Evolutionary conservation across 208 protist species (phyloP).

Genomic region (Trypanosoma cruzi): DNA sequence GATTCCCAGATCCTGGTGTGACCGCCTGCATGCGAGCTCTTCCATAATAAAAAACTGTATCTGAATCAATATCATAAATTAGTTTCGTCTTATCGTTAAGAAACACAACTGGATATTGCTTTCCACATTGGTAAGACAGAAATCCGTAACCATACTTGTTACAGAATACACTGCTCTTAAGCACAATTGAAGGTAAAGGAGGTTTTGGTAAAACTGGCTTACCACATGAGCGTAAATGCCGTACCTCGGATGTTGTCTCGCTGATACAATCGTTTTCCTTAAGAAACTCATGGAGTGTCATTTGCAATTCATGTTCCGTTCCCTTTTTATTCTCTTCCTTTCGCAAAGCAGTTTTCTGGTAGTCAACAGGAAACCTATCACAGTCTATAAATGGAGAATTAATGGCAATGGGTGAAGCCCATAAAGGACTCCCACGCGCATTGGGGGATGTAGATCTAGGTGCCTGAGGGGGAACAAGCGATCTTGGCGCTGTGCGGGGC

Average conservation of each 20-base stretch:
- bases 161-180: conserved; percentile 38
- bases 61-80: conserved; percentile 29
- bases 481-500: conserved; percentile 7
- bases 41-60: conserved; percentile 43
- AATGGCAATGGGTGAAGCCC: conserved; percentile 22
- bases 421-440: conserved; percentile 27
- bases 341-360: not conserved
- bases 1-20: conserved; percentile 17
- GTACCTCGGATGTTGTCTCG: conserved; percentile 1
- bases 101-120: conserved; percentile 30
- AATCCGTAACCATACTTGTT: conserved; percentile 64
- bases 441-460: conserved; percentile 10
- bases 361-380: not conserved
- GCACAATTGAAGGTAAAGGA: conserved; percentile 31
- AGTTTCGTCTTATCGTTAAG: conserved; percentile 70
- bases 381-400: conserved; percentile 25
- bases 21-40: conserved; percentile 20
- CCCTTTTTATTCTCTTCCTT: conserved; percentile 6
- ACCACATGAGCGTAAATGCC: conserved; percentile 4
- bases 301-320: conserved; percentile 18
- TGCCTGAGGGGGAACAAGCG: conserved; percentile 20
- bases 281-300: conserved; percentile 22
- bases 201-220: conserved; percentile 23
- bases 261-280: conserved; percentile 24
- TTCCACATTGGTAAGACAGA: conserved; percentile 24